Base-by-base conservation (phyloP, 2,329 filamentous ascomycete genomes). In the Trichoderma atroviride region DNA sequence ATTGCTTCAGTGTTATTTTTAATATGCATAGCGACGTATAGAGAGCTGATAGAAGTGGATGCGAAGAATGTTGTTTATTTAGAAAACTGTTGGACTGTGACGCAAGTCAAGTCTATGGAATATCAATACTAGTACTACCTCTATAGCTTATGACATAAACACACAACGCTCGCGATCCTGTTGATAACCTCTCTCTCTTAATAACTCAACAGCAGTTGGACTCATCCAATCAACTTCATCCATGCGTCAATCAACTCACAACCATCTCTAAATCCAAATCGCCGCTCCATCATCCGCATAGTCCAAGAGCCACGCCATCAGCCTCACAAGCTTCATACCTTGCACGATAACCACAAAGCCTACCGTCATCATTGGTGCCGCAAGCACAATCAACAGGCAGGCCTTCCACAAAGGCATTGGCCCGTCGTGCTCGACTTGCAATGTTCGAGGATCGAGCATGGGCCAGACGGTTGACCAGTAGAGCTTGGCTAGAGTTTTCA, bases 391-490 rank as follows among this genome's bases (percentile, higher is more conserved):
- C 29, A 74, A 70, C 16, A 74, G 61, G 40, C 70, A 72, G 59
- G 79, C 76, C 56, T 64, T 59, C 70, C 75, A 70, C 2, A 73
- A 76, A 37, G 70, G 66, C 55, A 76, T 69, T 24, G 74, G 66
- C 40, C 68, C 74, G 19, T 70, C 71, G 31, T 74, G 72, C 47
- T 74, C 71, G 65, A 72, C 67, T 78, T 81, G 80, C 66, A 80
- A 75, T 37, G 77, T 74, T 33, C 75, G 72, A 9, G 73, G 71
- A 72, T 82, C 74, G 69, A 84, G 81, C 14, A 83, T 79, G 2
- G 81, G 82, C 60, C 73, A 73, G 19, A 83, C 76, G 14, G 79
- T 70, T 52, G 67, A 69, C 79, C 76, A 82, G 73, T 82, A 83
- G 33, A 76, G 55, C n/a, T 37, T 66, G 33, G 76, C 47, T 40